These are phyloP conservation scores for Hemisphaericaspora nanyangensis DNA, from an alignment of 805 yeast genomes.

Conservation along the genomic window DNA sequence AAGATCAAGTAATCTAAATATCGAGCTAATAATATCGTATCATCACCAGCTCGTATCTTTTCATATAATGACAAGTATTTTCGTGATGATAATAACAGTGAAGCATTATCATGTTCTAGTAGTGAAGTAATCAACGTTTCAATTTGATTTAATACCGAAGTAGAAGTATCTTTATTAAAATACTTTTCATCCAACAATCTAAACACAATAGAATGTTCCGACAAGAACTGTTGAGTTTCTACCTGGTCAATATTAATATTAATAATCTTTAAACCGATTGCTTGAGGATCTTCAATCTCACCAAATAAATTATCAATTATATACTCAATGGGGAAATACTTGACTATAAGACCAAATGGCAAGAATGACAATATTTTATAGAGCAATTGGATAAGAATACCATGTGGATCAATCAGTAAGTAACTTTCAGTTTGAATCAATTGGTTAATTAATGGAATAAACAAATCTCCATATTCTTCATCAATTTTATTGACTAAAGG, in stretches of 20 bases:
- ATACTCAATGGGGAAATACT: constrained; percentile 13
- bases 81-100: constrained; percentile 2
- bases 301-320: constrained; percentile 12
- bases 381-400: constrained; percentile 12
- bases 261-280: constrained; percentile 9
- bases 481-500: background rate
- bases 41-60: constrained; percentile 6
- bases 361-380: constrained; percentile 9
- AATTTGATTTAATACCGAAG: constrained; percentile 9
- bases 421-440: constrained; percentile 11
- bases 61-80: constrained; percentile 6
- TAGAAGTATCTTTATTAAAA: constrained; percentile 3
- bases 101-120: background rate
- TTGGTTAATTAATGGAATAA: constrained; percentile 10
- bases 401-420: constrained; percentile 12
- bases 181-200: constrained; percentile 2
- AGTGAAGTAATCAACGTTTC: constrained; percentile 6
- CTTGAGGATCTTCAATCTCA: background rate
- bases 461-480: background rate
- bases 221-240: constrained; percentile 5
- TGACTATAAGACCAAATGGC: constrained; percentile 12
- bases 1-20: constrained; percentile 15
- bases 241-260: constrained; percentile 5
- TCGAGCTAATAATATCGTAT: constrained; percentile 17
- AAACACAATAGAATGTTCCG: constrained; percentile 1